Evolutionary conservation across 176 grass and related monocot genomes (phyloP), one percentile per base, ranked within the genome.

Genomic region (Ensete ventricosum): DNA sequence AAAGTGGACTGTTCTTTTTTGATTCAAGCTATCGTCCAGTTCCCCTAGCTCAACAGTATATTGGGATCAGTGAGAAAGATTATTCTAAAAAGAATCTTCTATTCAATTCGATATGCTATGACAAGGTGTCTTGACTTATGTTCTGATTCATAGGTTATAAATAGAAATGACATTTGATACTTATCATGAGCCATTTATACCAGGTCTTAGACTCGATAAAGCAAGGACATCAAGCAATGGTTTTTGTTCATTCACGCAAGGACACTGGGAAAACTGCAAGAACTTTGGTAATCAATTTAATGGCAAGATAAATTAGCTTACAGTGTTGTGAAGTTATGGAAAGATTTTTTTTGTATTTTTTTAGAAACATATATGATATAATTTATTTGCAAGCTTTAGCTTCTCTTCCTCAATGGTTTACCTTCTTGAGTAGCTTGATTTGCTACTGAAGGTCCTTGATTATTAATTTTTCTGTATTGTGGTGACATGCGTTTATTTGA

Each of bases 221-320:
- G 76, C 88, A 97, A 88, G 94, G 94, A 24, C 53, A 97, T 80
- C 90, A 97, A 82, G 90, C 88, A 82, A 90, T 93, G 84, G 90
- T 97, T 82, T 97, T 97, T 88, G 90, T 97, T 62, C 94, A 93
- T 87, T 93, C 90, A 48, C 85, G 94, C 69, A 97, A 97, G 64
- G 94, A 97, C 83, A 97, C 93, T 43, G 90, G 90, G 69, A 97
- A 97, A 90, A 97, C 94, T 64, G 90, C 90, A 62, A 86, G 90
- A 90, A 93, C 83, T 14, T 81, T 93, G 66, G 90, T 92, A 84
- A 86, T 64, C 49, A 22, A 54, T 68, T 64, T 64, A 49, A 14
- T 53, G 54, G 68, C 62, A 62, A 29, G 20, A 17, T 22, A 26
- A 24, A 7, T 16, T 9, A 24, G 22, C 50, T 73, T 20, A 3